Evolutionary conservation across 2,329 filamentous ascomycete genomes (phyloP), one percentile per base, ranked within the genome.

Genomic region (Epichloe amarillans): DNA sequence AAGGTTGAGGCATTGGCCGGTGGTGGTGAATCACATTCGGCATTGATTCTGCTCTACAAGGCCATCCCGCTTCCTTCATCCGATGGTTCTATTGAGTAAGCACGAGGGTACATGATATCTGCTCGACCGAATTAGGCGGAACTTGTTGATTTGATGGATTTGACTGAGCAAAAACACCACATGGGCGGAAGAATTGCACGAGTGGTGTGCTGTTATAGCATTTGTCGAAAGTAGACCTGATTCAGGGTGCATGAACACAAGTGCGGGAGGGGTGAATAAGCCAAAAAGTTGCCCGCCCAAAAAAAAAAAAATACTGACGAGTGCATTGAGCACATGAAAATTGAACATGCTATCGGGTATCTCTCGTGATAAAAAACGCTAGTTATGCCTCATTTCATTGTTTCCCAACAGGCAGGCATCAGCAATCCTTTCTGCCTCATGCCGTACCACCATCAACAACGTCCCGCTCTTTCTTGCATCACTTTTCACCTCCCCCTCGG

Each of bases 1-100:
- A 93, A 95, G 73, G 94, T 98, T 57, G 86, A 91, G 64, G 85
- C 83, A 3, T 76, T 98, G 48, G 79, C 89, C 47, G 94, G 93
- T 53, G 93, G 94, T 62, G 91, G 89, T 57, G 87, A 93, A 69
- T 85, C 82, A 50, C 87, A 93, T 67, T 89, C 86, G 47, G 87
- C 87, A 30, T 75, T 93, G 46, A 88, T 93, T 55, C 71, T 90
- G 41, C 75, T 93, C 26, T 93, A 93, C 70, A 78, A 78, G 57
- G 84, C 86, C 7, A 83, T 90, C 53, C 76, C 83, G 30, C 71
- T 90, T 53, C 83, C 84, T 8, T 70, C 70, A 7, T 70, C 77
- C 6, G 77, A 80, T 33, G 80, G 65, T 10, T 54, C 52, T n/a
- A 53, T 64, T 36, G 59, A 61, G 51, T 64, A 61, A 53, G 3